Conservation (phyloP, 208 protist species). For the Acanthamoeba lenticulata region DNA sequence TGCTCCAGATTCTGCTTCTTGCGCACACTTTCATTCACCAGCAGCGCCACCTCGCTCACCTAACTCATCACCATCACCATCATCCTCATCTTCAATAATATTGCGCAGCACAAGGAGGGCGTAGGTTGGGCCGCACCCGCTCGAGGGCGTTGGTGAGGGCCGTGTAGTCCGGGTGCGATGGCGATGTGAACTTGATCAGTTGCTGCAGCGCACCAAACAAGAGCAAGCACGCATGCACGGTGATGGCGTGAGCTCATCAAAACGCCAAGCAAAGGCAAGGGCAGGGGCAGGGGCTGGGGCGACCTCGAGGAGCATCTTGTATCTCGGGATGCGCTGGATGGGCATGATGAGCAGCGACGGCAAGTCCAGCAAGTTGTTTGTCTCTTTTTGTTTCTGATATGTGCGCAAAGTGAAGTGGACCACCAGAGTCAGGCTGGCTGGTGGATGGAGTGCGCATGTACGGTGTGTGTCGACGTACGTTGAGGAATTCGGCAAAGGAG, state of each 20-base stretch:
- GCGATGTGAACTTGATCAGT: conserved; percentile 37
- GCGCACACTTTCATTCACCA: conserved; percentile 63
- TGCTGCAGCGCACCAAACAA: background rate
- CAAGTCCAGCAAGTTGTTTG: conserved; percentile 61
- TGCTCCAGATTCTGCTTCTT: conserved; percentile 64
- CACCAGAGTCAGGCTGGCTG: background rate
- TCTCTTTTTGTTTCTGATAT: background rate
- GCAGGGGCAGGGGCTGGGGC: too few species aligned
- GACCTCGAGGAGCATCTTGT: conserved; percentile 61
- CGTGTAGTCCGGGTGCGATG: conserved; percentile 30
- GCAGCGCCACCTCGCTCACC: conserved; percentile 42
- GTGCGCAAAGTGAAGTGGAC: too few species aligned
- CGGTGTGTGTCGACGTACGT: background rate
- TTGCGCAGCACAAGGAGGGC: too few species aligned
- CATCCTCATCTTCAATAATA: background rate
- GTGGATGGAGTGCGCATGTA: background rate
- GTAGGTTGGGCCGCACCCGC: background rate
- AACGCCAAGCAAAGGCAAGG: background rate
- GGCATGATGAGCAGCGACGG: conserved; percentile 66
- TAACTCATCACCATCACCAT: background rate
- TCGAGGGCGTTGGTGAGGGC: conserved; percentile 27
- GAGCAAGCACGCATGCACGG: background rate
- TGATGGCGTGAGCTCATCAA: background rate
- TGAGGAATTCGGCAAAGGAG: conserved; percentile 44
- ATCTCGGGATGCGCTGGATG: conserved; percentile 62